phyloP scores from a whole-genome alignment of 306 rosid species.

The Citrullus colocynthis region DNA sequence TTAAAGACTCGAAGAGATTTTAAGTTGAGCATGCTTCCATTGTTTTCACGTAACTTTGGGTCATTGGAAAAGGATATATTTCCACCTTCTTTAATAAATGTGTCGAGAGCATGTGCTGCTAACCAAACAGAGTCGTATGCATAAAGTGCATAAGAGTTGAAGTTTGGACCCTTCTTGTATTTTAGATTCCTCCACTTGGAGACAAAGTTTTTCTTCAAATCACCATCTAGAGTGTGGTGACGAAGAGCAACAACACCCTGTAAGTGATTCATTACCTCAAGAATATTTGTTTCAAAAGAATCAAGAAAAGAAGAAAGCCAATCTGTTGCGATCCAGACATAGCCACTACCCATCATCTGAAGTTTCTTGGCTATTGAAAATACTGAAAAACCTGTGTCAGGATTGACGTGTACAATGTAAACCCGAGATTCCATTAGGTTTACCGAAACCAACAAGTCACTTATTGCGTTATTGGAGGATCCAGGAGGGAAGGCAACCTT shows the following conservation, averaged over 20 bases:
- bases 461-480: slow-evolving; percentile 22
- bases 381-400: slow-evolving; percentile 59
- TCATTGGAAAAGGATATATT: slow-evolving; percentile 59
- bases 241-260: slow-evolving; percentile 83
- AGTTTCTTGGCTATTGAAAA: slow-evolving; percentile 49
- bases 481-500: slow-evolving; percentile 63
- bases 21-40: slow-evolving; percentile 40
- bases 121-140: slow-evolving; percentile 89
- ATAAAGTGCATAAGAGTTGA: slow-evolving; percentile 71
- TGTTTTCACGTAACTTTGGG: slow-evolving; percentile 37
- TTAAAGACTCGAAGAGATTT: slow-evolving; percentile 51
- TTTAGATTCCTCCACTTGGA: slow-evolving; percentile 32
- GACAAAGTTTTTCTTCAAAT: slow-evolving; percentile 29
- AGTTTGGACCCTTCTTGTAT: slow-evolving; percentile 22
- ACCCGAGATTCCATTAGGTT: slow-evolving; percentile 94
- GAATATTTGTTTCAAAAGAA: slow-evolving; percentile 24
- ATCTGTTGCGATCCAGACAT: slow-evolving; percentile 83
- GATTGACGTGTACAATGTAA: slow-evolving; percentile 76
- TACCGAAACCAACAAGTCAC: slow-evolving; percentile 36
- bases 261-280: slow-evolving; percentile 33
- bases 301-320: slow-evolving; percentile 83
- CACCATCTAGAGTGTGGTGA: slow-evolving; percentile 52
- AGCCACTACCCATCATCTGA: slow-evolving; percentile 45
- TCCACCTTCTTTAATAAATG: slow-evolving; percentile 50
- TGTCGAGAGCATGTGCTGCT: slow-evolving; percentile 68